Evolutionary conservation across 495 filamentous ascomycete species (phyloP).

Genomic region (Hypoxylon intermedium): DNA sequence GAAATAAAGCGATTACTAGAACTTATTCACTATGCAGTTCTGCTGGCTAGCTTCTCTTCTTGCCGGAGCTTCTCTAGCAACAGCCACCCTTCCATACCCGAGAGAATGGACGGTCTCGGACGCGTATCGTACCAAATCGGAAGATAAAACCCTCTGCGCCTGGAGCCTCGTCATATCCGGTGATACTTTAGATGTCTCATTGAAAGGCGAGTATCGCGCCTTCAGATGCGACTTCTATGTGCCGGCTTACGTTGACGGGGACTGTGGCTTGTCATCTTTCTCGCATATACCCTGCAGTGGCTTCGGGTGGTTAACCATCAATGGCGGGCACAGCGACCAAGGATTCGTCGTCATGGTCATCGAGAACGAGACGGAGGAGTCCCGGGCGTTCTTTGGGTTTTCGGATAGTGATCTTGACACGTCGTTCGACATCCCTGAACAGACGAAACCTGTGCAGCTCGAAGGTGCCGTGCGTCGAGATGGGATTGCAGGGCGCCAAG

Average conservation of each 20-base stretch:
- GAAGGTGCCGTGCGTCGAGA: neutral
- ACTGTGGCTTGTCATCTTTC: slow-evolving; percentile 30
- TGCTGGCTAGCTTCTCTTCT: neutral
- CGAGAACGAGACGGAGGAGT: slow-evolving; percentile 7
- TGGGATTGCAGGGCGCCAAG: neutral
- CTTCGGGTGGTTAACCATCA: slow-evolving; percentile 17
- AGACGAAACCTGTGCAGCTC: neutral
- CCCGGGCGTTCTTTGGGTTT: slow-evolving; percentile 40
- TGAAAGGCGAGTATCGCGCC: too few relatives aligned
- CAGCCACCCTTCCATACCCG: neutral
- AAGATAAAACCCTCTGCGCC: neutral
- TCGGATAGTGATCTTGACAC: slow-evolving; percentile 26
- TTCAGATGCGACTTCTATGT: slow-evolving; percentile 31
- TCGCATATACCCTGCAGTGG: slow-evolving; percentile 7
- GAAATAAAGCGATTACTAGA: neutral
- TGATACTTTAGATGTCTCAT: too few relatives aligned
- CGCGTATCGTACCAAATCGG: slow-evolving; percentile 3
- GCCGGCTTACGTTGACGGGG: neutral
- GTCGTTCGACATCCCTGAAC: slow-evolving; percentile 5
- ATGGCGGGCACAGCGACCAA: slow-evolving; percentile 33
- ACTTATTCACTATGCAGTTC: slow-evolving; percentile 12
- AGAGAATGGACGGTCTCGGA: slow-evolving; percentile 16
- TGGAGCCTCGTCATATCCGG: too few relatives aligned
- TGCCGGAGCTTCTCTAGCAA: neutral
- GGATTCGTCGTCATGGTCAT: slow-evolving; percentile 39